Base-by-base conservation (phyloP, 352 stramenopile genomes). In the Detonula confervacea region DNA sequence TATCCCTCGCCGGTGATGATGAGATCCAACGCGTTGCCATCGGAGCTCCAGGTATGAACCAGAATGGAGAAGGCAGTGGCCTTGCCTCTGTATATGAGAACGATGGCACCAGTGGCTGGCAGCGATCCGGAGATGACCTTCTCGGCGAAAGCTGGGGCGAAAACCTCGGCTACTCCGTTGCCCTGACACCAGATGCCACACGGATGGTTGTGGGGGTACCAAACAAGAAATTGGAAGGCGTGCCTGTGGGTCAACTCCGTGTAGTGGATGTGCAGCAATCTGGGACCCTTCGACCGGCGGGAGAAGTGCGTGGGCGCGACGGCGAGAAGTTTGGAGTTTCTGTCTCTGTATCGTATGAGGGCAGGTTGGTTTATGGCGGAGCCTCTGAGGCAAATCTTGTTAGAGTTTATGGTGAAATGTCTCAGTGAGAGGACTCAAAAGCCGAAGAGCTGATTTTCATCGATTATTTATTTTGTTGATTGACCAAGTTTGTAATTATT, bases 311-410 rank as follows among this genome's bases (percentile, higher is more conserved):
- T 69, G 79, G 79, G 3, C 51, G 51, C 14, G 54, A 49, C 24
- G 61, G 67, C 14, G 78, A 86, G 24, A 77, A 82, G 12, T 86
- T 86, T 70, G 79, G 79, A 68, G 64, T 81, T 71, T 82, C 72
- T 24, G 68, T 82, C 37, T 69, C 66, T 20, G 29, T 78, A 33
- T 81, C 78, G 30, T 47, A 79, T 25, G 51, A 73, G 52, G 79
- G 79, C 22, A 59, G 25, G 54, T 51, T 82, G 18, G 39, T 82
- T 66, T 83, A 64, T 67, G 73, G 73, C 20, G 80, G 80, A 51
- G 59, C 73, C 22, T 71, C 80, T 46, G 39, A 24, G 12, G 60
- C 68, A 9, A 81, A 83, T 62, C 20, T 81, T 60, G 68, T 81
- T 24, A 37, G 80, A 24, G 69, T 72, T 35, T 77, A 80, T 59